Conservation (phyloP, 768 basidiomycete genomes). For the Termitomyces bulborhizus region DNA sequence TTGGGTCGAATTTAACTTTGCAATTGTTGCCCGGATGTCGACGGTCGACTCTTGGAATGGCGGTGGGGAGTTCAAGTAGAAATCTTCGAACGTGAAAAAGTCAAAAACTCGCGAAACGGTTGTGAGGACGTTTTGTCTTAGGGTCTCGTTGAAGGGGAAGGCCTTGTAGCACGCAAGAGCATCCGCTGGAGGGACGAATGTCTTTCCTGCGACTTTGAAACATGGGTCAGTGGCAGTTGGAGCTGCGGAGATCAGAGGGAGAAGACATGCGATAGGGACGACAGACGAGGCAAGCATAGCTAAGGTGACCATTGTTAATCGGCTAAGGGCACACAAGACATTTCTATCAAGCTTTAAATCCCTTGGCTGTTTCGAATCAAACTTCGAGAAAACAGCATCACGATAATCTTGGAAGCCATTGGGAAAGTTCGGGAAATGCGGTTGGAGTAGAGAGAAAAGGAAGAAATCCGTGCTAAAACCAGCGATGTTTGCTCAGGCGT, state of each 20-base stretch:
- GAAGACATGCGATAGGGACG: slow-evolving; percentile 3
- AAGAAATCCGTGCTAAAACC: not conserved
- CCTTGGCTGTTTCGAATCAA: not conserved
- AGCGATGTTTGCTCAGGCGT: not conserved
- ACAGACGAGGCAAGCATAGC: not conserved
- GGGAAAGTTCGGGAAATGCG: not conserved
- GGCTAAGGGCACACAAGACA: not conserved
- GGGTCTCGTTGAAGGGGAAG: slow-evolving; percentile 52
- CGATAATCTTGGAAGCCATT: not conserved
- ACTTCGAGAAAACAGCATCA: not conserved
- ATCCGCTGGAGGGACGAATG: slow-evolving; percentile 44
- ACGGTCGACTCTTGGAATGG: slow-evolving; percentile 52
- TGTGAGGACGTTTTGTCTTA: slow-evolving; percentile 45
- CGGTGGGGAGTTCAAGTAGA: slow-evolving; percentile 41
- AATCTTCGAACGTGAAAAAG: slow-evolving; percentile 51
- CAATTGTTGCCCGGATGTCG: slow-evolving; percentile 45
- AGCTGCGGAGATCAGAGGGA: slow-evolving; percentile 11
- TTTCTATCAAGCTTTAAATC: not conserved
- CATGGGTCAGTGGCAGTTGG: slow-evolving; percentile 30
- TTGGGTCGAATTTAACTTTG: slow-evolving; percentile 39
- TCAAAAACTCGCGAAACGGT: slow-evolving; percentile 42
- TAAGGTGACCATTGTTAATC: slow-evolving; percentile 1
- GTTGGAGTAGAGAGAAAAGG: not conserved
- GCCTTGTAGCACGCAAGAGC: slow-evolving; percentile 54
- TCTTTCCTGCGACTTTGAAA: slow-evolving; percentile 31